These are phyloP conservation scores for Exophiala aquamarina DNA, from an alignment of 2,329 filamentous ascomycete species.

Conservation along the genomic window DNA sequence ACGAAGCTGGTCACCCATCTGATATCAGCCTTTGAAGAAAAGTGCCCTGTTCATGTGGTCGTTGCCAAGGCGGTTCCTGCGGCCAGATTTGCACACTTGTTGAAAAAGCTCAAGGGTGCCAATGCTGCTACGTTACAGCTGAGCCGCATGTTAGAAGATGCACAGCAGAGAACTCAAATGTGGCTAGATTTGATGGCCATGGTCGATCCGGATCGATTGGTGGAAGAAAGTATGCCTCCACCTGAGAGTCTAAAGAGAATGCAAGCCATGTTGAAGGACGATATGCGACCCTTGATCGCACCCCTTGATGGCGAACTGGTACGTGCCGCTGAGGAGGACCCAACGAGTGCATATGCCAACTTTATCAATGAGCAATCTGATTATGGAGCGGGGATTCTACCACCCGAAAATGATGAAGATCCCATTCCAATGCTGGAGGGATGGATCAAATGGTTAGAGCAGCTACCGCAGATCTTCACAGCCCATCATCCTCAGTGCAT, in stretches of 20 bases:
- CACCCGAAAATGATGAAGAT: constrained; percentile 9
- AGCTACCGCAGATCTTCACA: constrained; percentile 39
- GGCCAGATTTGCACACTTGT: constrained; percentile 79
- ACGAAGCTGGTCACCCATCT: constrained; percentile 79
- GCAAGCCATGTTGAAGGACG: constrained; percentile 42
- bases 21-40: constrained; percentile 77
- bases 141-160: constrained; percentile 85
- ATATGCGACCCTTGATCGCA: constrained; percentile 43
- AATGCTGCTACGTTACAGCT: constrained; percentile 93
- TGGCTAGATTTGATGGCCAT: constrained; percentile 81
- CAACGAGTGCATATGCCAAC: constrained; percentile 28
- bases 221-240: constrained; percentile 57
- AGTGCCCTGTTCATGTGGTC: constrained; percentile 81
- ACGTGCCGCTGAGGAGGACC: constrained; percentile 35
- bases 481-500: constrained; percentile 45
- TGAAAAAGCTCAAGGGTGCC: constrained; percentile 84
- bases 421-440: constrained; percentile 34
- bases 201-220: constrained; percentile 57
- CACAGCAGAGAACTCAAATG: constrained; percentile 91
- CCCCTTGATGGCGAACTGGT: constrained; percentile 34
- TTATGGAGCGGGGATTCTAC: constrained; percentile 12
- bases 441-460: constrained; percentile 47
- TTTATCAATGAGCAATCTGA: constrained; percentile 20
- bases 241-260: constrained; percentile 48
- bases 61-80: constrained; percentile 86